A percentile compares a stretch with the other conserved stretches of the same genome.
Conservation (phyloP, 169 alveolate genomes). For the Plasmodium vinckei region DNA sequence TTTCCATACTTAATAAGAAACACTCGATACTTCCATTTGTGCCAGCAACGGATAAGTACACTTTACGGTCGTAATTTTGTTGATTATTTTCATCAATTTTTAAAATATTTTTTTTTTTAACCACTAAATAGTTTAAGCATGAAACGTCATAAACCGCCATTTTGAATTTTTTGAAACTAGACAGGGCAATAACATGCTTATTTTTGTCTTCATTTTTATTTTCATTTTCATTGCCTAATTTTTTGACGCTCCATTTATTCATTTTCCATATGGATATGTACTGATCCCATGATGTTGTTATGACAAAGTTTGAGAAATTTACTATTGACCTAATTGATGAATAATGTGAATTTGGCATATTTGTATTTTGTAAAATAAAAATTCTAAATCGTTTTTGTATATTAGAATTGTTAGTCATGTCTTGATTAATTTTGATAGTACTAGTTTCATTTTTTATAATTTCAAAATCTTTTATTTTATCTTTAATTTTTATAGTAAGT, state of each 20-base stretch:
- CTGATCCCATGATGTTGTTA: constrained; percentile 73
- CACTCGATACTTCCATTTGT: constrained; percentile 17
- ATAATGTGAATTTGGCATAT: constrained; percentile 28
- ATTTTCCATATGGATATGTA: constrained; percentile 40
- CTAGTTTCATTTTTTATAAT: not conserved
- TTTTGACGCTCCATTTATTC: not conserved
- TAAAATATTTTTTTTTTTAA: constrained; percentile 5
- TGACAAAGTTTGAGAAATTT: constrained; percentile 13
- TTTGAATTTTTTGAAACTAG: constrained; percentile 13
- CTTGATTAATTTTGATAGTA: not conserved
- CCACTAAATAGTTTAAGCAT: constrained; percentile 20
- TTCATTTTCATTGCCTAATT: too few relatives aligned
- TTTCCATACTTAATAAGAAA: not conserved
- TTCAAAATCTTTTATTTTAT: not conserved
- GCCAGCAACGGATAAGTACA: constrained; percentile 16
- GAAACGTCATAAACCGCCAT: constrained; percentile 72
- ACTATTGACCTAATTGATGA: constrained; percentile 57
- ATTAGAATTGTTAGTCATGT: too few relatives aligned
- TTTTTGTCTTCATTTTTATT: not conserved
- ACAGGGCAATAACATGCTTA: not conserved
- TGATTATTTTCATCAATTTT: too few relatives aligned
- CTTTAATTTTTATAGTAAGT: constrained; percentile 12
- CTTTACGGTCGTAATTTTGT: not conserved
- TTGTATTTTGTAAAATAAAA: constrained; percentile 23
- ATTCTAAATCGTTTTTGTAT: not conserved